Base-by-base conservation (phyloP, 768 basidiomycete genomes). In the Pisolithus marmoratus region DNA sequence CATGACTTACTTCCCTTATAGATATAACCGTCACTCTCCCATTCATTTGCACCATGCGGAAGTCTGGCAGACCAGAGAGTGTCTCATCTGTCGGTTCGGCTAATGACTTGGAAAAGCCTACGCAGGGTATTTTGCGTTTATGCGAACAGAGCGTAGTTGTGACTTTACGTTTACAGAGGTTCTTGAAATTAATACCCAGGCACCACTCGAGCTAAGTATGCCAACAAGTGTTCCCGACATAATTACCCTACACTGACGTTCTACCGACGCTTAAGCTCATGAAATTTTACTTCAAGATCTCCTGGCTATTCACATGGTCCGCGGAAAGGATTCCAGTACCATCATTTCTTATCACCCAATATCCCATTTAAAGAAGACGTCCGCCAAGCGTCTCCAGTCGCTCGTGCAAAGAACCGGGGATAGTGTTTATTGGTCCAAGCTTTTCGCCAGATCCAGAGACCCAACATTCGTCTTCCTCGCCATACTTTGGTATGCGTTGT, bases 401-500 rank as follows among this genome's bases (percentile, higher is more conserved):
- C 54, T 58, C 31, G 29, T 58, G 15, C 49, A 41, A 14, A 26
- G 48, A 38, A 48, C 53, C 0, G 53, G 56, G 4, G 27, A 52
- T 4, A 58, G 49, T 22, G 24, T 47, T 1, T 63, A 54, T 27
- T 58, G 54, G 57, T 42, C 49, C 3, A 50, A 51, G 5, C 4
- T 58, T 1, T 58, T 47, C 31, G 4, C 36, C 20, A 41, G 37
- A 29, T 46, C 17, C 54, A 66, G 62, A 3, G 79, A 80, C 49
- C 76, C 78, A 5, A 81, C 78, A 1, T 77, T 80, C 51, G 63
- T 80, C 26, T 63, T 81, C 24, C 54, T 80, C 12, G 67, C 72
- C 37, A 60, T 76, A 9, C 58, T 81, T 20, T 81, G 79, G 80
- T 76, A 78, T 55, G 74, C 74, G 3, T 58, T 79, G 6, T 81